Conservation (phyloP, 2,329 filamentous ascomycete genomes). For the Colletotrichum coccodes region DNA sequence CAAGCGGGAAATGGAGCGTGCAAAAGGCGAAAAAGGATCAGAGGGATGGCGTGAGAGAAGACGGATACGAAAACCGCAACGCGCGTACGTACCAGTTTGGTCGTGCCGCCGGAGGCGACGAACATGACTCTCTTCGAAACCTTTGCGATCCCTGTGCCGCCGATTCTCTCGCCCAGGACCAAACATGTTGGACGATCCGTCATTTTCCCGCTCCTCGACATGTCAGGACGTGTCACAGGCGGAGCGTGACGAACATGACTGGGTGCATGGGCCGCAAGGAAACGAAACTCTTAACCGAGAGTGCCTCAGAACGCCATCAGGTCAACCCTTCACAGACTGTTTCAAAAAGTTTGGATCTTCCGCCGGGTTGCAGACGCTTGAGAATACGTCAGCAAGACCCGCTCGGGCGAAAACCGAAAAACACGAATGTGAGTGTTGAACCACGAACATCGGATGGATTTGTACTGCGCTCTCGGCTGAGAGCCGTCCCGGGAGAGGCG, state of each 20-base stretch:
- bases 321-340: neutral
- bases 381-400: neutral
- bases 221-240: neutral
- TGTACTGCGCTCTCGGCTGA: neutral
- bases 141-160: neutral
- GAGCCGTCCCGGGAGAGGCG: neutral
- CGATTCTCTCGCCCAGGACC: neutral
- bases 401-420: neutral
- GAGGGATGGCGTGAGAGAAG: neutral
- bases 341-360: slow-evolving; percentile 7
- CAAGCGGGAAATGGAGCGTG: neutral
- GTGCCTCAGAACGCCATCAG: slow-evolving; percentile 10
- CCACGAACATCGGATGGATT: neutral
- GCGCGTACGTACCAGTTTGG: neutral
- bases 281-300: slow-evolving; percentile 1
- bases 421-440: slow-evolving; percentile 7
- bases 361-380: neutral
- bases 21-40: neutral
- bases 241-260: neutral
- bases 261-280: slow-evolving; percentile 12
- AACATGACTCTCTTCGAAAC: slow-evolving; percentile 22
- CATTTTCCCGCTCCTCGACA: neutral
- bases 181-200: slow-evolving; percentile 11
- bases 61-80: neutral
- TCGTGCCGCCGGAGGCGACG: neutral